phyloP scores from a whole-genome alignment of 495 filamentous ascomycete species.

The Aspergillus funiculosus region DNA sequence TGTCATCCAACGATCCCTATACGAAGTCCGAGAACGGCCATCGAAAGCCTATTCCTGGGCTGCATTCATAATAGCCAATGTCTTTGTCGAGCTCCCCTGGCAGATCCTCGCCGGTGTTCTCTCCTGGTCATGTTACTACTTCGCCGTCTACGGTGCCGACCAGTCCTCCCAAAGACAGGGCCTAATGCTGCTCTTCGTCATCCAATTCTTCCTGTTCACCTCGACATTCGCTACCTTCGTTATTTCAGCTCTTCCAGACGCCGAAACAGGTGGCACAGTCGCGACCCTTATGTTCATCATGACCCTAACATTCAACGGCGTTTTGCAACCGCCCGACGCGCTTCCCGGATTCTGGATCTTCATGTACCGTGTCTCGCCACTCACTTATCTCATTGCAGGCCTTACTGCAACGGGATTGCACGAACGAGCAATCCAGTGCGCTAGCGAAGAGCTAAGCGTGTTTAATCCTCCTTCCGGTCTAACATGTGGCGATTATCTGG shows the following conservation, averaged over 20 bases:
- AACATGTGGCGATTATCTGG: conserved; percentile 46
- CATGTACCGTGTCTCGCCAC: conserved; percentile 50
- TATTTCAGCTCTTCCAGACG: conserved; percentile 45
- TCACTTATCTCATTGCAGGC: conserved; percentile 55
- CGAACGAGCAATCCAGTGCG: conserved; percentile 38
- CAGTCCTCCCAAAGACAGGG: conserved; percentile 38
- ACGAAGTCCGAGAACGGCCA: conserved; percentile 62
- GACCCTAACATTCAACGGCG: conserved; percentile 57
- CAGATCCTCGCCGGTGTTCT: conserved; percentile 55
- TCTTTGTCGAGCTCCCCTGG: conserved; percentile 71
- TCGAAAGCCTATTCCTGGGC: conserved; percentile 69
- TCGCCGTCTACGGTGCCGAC: conserved; percentile 41
- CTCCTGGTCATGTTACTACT: conserved; percentile 60
- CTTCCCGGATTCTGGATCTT: conserved; percentile 55
- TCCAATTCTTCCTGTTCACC: conserved; percentile 63
- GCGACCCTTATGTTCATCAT: conserved; percentile 57
- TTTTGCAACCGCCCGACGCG: conserved; percentile 46
- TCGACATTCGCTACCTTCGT: conserved; percentile 61
- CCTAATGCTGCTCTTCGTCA: conserved; percentile 48
- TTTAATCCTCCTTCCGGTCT: conserved; percentile 47
- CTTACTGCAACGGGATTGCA: conserved; percentile 46
- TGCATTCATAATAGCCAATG: conserved; percentile 61
- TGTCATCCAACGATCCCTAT: conserved; percentile 58
- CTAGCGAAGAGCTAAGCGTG: conserved; percentile 41
- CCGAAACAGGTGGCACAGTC: conserved; percentile 51